These are phyloP conservation scores for Tympanopsis confertula DNA, from an alignment of 2,329 filamentous ascomycete species.

Conservation along the genomic window DNA sequence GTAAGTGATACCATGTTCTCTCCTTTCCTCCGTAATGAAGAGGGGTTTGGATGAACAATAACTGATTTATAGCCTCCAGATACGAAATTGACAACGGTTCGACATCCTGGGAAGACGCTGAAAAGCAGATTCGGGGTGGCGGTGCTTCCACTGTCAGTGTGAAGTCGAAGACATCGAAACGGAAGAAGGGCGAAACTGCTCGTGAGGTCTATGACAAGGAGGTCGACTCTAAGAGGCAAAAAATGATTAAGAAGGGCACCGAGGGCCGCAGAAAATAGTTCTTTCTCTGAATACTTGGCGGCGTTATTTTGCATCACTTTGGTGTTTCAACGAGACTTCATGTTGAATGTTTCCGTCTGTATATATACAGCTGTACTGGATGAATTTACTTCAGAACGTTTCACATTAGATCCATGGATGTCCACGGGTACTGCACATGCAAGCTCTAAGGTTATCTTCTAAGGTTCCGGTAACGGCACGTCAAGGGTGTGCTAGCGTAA, in stretches of 20 bases:
- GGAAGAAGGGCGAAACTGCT: constrained; percentile 54
- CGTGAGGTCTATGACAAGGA: constrained; percentile 51
- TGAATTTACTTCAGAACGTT: too few relatives aligned
- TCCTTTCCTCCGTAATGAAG: background rate
- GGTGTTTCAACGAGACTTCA: too few relatives aligned
- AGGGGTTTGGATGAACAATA: constrained; percentile 1
- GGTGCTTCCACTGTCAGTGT: constrained; percentile 63
- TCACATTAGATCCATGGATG: too few relatives aligned
- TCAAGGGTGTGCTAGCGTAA: too few relatives aligned
- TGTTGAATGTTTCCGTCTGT: too few relatives aligned
- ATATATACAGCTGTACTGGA: too few relatives aligned
- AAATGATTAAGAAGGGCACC: constrained; percentile 36
- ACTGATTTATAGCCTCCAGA: constrained; percentile 20
- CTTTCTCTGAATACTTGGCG: too few relatives aligned
- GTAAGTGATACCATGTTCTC: constrained; percentile 37
- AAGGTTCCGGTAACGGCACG: too few relatives aligned
- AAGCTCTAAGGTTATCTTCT: too few relatives aligned
- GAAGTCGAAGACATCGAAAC: constrained; percentile 63
- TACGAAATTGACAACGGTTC: constrained; percentile 55
- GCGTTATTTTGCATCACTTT: too few relatives aligned
- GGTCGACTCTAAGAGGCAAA: constrained; percentile 31
- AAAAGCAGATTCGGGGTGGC: constrained; percentile 60
- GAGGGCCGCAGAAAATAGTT: too few relatives aligned
- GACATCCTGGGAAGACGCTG: constrained; percentile 56
- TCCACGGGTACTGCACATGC: too few relatives aligned